A percentile compares a stretch with the other conserved stretches of the same genome.
Evolutionary conservation across 2,329 filamentous ascomycete species (phyloP).

Genomic region (Cercospora sp.): DNA sequence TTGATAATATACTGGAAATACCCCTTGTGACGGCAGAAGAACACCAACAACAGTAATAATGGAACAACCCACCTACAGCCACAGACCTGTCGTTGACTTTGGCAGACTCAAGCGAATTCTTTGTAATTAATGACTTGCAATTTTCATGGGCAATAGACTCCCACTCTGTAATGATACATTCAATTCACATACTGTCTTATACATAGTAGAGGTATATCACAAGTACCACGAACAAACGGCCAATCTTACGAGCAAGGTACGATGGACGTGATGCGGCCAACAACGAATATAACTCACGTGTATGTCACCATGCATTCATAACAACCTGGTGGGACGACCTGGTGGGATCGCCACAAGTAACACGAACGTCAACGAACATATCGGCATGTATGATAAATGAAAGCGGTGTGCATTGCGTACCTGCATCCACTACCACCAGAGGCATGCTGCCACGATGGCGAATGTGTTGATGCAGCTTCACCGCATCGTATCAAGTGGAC

Average conservation of each 20-base stretch:
- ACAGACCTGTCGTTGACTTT: background rate
- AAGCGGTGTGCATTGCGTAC: background rate
- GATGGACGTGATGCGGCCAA: background rate
- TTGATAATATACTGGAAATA: background rate
- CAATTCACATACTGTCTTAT: constrained; percentile 8
- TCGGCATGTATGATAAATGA: background rate
- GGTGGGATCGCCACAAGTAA: background rate
- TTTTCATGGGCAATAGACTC: background rate
- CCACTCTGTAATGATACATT: background rate
- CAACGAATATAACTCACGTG: background rate
- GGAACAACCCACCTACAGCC: background rate
- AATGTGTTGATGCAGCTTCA: background rate
- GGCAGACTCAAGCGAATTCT: background rate
- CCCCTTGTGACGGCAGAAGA: background rate
- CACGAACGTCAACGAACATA: background rate
- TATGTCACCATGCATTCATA: background rate
- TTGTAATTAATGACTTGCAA: constrained; percentile 6
- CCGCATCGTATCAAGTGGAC: constrained; percentile 1
- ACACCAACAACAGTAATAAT: background rate
- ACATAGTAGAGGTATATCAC: background rate
- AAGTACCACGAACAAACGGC: background rate
- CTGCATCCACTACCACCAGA: background rate
- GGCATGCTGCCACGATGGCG: constrained; percentile 3
- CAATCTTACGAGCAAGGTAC: background rate
- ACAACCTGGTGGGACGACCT: constrained; percentile 6